Conservation (phyloP, 2,329 filamentous ascomycete genomes). For the Bipolaris oryzae region DNA sequence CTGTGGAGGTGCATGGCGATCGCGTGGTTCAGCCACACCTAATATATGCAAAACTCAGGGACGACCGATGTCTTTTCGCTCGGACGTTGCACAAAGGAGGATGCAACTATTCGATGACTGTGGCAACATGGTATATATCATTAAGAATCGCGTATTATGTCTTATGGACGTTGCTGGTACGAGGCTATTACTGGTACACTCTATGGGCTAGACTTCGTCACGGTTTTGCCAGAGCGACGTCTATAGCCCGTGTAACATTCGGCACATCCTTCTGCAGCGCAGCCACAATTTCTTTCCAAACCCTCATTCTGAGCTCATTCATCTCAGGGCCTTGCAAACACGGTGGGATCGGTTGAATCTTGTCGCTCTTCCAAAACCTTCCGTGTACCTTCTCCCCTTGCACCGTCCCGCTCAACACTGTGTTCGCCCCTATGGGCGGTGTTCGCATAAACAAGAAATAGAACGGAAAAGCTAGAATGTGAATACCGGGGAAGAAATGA, state of each 20-base stretch:
- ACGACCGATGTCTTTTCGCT: background rate
- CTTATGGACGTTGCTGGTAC: too few species aligned
- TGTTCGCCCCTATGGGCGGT: conserved; percentile 38
- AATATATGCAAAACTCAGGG: background rate
- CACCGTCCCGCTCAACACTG: conserved; percentile 42
- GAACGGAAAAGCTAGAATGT: conserved; percentile 28
- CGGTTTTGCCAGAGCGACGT: conserved; percentile 9
- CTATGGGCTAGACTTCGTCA: background rate
- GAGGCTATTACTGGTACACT: background rate
- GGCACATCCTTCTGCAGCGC: conserved; percentile 41
- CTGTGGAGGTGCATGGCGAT: conserved; percentile 11
- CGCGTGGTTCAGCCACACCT: conserved; percentile 9
- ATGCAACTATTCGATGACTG: background rate
- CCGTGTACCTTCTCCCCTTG: conserved; percentile 44
- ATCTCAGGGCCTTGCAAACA: conserved; percentile 41
- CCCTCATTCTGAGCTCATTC: conserved; percentile 32
- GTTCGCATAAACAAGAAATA: conserved; percentile 33
- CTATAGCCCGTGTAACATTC: conserved; percentile 15
- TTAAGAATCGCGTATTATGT: too few species aligned
- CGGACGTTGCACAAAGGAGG: background rate
- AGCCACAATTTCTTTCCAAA: conserved; percentile 45
- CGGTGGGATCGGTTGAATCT: conserved; percentile 37
- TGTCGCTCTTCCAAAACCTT: conserved; percentile 46
- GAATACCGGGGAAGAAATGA: conserved; percentile 35
- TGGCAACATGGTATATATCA: background rate